Evolutionary conservation across 805 yeast genomes (phyloP).

Genomic region (Cyberlindnera japonica): DNA sequence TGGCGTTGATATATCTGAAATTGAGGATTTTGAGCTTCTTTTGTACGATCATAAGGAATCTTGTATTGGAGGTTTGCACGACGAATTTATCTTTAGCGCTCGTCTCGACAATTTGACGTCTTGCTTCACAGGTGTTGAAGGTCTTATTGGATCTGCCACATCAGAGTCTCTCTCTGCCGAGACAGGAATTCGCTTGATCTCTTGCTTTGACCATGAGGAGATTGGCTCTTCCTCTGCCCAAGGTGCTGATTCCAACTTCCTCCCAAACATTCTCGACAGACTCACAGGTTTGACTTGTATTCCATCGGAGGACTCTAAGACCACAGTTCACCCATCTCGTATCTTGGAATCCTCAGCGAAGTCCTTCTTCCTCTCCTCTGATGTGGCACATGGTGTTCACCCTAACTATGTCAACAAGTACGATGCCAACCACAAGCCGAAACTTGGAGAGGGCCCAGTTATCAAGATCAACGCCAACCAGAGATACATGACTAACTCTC

Average conservation of each 20-base stretch:
- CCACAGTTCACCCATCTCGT: slow-evolving; percentile 31
- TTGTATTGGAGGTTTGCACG: slow-evolving; percentile 79
- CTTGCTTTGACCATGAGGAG: slow-evolving; percentile 95
- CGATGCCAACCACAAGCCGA: slow-evolving; percentile 77
- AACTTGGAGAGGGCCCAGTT: slow-evolving; percentile 85
- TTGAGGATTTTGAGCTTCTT: slow-evolving; percentile 87
- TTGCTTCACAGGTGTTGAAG: slow-evolving; percentile 75
- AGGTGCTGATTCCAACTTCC: slow-evolving; percentile 92
- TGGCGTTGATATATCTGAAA: slow-evolving; percentile 45
- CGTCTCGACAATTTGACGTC: slow-evolving; percentile 89
- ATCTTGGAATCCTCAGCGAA: slow-evolving; percentile 60
- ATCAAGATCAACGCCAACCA: slow-evolving; percentile 93
- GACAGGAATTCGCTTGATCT: slow-evolving; percentile 63
- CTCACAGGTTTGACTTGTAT: slow-evolving; percentile 46
- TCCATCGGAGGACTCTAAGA: slow-evolving; percentile 27
- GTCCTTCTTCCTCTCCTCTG: slow-evolving; percentile 87
- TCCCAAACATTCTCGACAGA: slow-evolving; percentile 74
- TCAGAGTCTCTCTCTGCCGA: slow-evolving; percentile 40
- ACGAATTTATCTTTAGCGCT: slow-evolving; percentile 89
- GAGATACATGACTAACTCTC: slow-evolving; percentile 89
- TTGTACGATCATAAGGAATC: slow-evolving; percentile 84
- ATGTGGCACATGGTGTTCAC: slow-evolving; percentile 96
- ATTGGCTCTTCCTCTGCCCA: slow-evolving; percentile 92
- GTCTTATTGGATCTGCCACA: slow-evolving; percentile 52
- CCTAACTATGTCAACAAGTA: slow-evolving; percentile 81